Percentiles rank a stretch among this genome's conserved stretches.
Evolutionary conservation across 2,329 filamentous ascomycete species (phyloP).

Genomic region (Pseudogymnoascus sp.): DNA sequence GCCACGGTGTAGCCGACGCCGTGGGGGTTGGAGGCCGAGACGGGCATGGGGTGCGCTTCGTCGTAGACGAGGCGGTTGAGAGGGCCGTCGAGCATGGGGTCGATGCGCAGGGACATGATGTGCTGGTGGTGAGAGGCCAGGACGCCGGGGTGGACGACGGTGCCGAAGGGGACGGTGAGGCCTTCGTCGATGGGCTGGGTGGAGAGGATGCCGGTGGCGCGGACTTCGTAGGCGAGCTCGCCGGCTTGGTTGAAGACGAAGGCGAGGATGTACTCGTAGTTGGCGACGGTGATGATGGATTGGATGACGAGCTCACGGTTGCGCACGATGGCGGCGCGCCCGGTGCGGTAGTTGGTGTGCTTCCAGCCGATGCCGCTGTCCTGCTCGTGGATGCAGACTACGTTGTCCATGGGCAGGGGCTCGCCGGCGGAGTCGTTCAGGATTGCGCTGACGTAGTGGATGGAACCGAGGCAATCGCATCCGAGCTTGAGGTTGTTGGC

Average conservation of each 20-base stretch:
- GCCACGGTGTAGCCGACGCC: conserved; percentile 43
- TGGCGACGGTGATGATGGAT: conserved; percentile 63
- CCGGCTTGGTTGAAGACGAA: conserved; percentile 67
- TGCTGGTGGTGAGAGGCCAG: conserved; percentile 69
- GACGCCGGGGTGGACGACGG: conserved; percentile 61
- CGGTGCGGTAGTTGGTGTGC: conserved; percentile 62
- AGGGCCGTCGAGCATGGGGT: conserved; percentile 54
- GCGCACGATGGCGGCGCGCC: conserved; percentile 54
- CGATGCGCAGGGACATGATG: conserved; percentile 62
- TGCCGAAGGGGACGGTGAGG: conserved; percentile 57
- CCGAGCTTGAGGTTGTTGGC: conserved; percentile 64
- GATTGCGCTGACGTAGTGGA: conserved; percentile 57
- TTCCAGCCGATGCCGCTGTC: conserved; percentile 62
- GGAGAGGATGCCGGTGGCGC: conserved; percentile 61
- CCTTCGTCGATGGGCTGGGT: conserved; percentile 62
- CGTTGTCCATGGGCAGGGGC: conserved; percentile 54
- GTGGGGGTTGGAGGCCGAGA: conserved; percentile 45
- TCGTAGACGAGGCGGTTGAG: conserved; percentile 49
- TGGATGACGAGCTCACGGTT: conserved; percentile 61
- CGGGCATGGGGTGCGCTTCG: conserved; percentile 54
- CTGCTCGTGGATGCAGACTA: conserved; percentile 64
- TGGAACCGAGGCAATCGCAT: conserved; percentile 64
- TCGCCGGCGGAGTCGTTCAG: conserved; percentile 54
- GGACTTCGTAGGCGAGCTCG: conserved; percentile 59
- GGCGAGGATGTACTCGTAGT: conserved; percentile 68